Percentiles rank a stretch among this genome's conserved stretches.
Conservation (phyloP, 805 yeast species). For the Metschnikowia picachoensis region DNA sequence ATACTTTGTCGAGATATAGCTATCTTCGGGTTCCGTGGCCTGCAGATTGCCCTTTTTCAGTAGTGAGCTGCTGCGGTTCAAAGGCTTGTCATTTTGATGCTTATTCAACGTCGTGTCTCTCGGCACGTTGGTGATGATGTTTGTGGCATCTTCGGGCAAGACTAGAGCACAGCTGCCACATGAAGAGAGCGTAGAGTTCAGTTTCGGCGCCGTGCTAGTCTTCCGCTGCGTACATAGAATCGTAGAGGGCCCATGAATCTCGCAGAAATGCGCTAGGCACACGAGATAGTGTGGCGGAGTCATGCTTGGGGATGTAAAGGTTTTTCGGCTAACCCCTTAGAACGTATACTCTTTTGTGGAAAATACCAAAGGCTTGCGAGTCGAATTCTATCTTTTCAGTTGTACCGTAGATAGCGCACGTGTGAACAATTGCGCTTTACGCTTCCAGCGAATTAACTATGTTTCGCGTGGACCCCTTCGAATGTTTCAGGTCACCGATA, state of each 20-base stretch:
- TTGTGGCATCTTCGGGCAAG: conserved; percentile 41
- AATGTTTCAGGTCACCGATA: too few relatives aligned
- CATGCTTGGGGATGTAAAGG: neutral
- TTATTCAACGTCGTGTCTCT: conserved; percentile 1
- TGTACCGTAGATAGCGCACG: too few relatives aligned
- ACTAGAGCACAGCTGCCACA: conserved; percentile 60
- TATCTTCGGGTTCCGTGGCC: neutral
- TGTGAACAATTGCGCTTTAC: too few relatives aligned
- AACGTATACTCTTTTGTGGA: too few relatives aligned
- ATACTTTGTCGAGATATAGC: conserved; percentile 55
- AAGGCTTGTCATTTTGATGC: neutral
- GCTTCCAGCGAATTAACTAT: too few relatives aligned
- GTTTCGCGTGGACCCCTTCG: too few relatives aligned
- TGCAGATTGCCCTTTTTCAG: neutral
- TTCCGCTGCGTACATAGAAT: conserved; percentile 56
- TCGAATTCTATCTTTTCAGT: too few relatives aligned
- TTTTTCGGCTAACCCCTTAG: neutral
- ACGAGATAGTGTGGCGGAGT: conserved; percentile 38
- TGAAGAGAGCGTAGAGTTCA: conserved; percentile 40
- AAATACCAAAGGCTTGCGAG: too few relatives aligned
- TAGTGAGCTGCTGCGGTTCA: neutral
- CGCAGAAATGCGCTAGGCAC: conserved; percentile 72
- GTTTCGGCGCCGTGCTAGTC: conserved; percentile 31
- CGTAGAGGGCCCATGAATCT: conserved; percentile 70
- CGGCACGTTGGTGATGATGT: conserved; percentile 16